These are phyloP conservation scores for Talaromyces trachyspermus DNA, from an alignment of 495 filamentous ascomycete species.

Conservation along the genomic window DNA sequence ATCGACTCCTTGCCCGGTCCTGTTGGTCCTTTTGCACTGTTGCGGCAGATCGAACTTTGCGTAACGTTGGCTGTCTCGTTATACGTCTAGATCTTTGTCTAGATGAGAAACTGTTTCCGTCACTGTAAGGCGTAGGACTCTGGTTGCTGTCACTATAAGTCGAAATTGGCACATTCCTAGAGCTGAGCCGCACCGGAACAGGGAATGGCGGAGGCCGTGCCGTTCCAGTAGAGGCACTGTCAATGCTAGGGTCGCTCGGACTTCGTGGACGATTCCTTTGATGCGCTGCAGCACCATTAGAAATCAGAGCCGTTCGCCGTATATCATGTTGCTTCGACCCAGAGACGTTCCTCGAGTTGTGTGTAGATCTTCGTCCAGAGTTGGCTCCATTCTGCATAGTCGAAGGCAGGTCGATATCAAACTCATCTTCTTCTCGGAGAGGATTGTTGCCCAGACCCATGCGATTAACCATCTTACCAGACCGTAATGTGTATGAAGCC, in stretches of 20 bases:
- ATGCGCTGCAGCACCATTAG: slow-evolving; percentile 68
- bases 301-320: slow-evolving; percentile 62
- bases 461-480: slow-evolving; percentile 35
- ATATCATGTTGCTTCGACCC: slow-evolving; percentile 44
- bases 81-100: slow-evolving; percentile 26
- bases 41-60: slow-evolving; percentile 77
- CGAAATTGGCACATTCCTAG: slow-evolving; percentile 63
- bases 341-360: slow-evolving; percentile 12
- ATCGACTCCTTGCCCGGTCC: slow-evolving; percentile 42
- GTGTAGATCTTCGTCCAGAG: not conserved
- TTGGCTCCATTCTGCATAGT: not conserved
- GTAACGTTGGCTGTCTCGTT: slow-evolving; percentile 44
- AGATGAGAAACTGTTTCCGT: slow-evolving; percentile 38
- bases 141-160: slow-evolving; percentile 69
- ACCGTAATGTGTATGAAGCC: slow-evolving; percentile 34
- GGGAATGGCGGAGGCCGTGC: slow-evolving; percentile 69
- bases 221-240: slow-evolving; percentile 44
- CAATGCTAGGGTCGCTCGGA: slow-evolving; percentile 61
- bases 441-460: slow-evolving; percentile 27
- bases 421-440: slow-evolving; percentile 34
- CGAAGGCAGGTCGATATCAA: slow-evolving; percentile 7
- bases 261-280: slow-evolving; percentile 57
- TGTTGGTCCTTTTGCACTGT: slow-evolving; percentile 50
- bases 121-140: slow-evolving; percentile 62
- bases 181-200: slow-evolving; percentile 83